Base-by-base conservation (phyloP, 768 basidiomycete species). In the Xerocomus potaroensis region DNA sequence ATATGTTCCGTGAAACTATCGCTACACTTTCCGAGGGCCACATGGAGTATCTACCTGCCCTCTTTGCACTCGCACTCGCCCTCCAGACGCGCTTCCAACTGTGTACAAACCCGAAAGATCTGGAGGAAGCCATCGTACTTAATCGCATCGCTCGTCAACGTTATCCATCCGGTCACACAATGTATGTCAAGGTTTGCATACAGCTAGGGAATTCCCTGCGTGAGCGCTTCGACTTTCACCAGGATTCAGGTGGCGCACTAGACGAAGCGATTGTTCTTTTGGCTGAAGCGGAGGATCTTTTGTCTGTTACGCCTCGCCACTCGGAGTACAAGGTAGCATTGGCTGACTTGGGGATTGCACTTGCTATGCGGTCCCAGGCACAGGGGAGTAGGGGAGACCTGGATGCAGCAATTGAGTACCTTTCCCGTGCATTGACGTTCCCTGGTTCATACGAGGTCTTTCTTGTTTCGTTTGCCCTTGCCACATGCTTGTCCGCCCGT, bases 191-290 rank as follows among this genome's bases (percentile, higher is more conserved):
- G 9, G 27, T 51, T 27, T 43, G 54, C 42, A 54, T 47, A 48
- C 32, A 50, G 29, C 51, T 56, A 9, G 55, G 51, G 11, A 62
- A 54, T 15, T 45, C 38, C 12, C 45, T 62, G 21, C 41, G 44
- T 3, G 23, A 43, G 44, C 15, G 54, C 48, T 58, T 32, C 33
- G 50, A 55, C 11, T 34, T 21, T 21, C 26, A 46, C n/a, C 22
- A 36, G 10, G 35, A 36, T 36, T 23, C 35, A 5, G n/a, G 42
- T 4, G 56, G 51, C 34, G 40, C 32, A 5, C 43, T 66, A 19
- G 60, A 68, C 14, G 57, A 59, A 29, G 50, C 55, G 3, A 56
- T 67, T 32, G 51, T 58, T 5, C 48, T 54, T 16, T 36, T 64
- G 30, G 24, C 50, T n/a, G 53, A 57, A 23, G 57, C 43, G 1